A percentile compares a stretch with the other conserved stretches of the same genome.
These are phyloP conservation scores for Globisporangium polare DNA, from an alignment of 352 stramenopile species.

Conservation along the genomic window DNA sequence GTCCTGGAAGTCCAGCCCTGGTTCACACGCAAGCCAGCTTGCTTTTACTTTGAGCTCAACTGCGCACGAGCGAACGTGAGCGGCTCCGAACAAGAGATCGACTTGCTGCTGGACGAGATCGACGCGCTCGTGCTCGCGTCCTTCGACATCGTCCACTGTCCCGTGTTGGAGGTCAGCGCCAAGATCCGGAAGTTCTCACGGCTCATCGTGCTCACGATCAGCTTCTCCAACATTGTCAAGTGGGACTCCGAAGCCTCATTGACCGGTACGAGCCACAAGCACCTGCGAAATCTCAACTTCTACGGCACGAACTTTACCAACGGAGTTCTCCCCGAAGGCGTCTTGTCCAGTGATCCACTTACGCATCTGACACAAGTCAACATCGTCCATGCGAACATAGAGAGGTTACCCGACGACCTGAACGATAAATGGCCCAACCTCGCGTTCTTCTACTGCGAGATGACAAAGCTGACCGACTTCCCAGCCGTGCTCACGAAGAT, in stretches of 20 bases:
- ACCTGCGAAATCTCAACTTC: conserved; percentile 25
- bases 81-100: conserved; percentile 15
- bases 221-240: conserved; percentile 30
- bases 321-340: conserved; percentile 20
- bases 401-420: conserved; percentile 28
- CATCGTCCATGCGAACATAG: conserved; percentile 31
- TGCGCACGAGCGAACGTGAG: conserved; percentile 13
- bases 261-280: conserved; percentile 16
- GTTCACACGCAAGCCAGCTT: conserved; percentile 21
- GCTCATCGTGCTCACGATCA: conserved; percentile 34
- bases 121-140: conserved; percentile 19
- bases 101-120: conserved; percentile 15
- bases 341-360: conserved; percentile 30
- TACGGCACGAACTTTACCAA: conserved; percentile 27
- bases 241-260: conserved; percentile 26
- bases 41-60: conserved; percentile 26
- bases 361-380: conserved; percentile 16
- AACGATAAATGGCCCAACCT: conserved; percentile 24
- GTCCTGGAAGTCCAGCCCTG: conserved; percentile 28
- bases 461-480: conserved; percentile 1
- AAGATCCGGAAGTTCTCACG: conserved; percentile 24
- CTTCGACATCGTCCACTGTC: conserved; percentile 38
- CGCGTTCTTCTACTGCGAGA: conserved; percentile 15
- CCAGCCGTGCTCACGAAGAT: neutral
- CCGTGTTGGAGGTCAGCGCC: conserved; percentile 23